Evolutionary conservation across 768 basidiomycete species (phyloP).

Genomic region (Podaxis sp.): DNA sequence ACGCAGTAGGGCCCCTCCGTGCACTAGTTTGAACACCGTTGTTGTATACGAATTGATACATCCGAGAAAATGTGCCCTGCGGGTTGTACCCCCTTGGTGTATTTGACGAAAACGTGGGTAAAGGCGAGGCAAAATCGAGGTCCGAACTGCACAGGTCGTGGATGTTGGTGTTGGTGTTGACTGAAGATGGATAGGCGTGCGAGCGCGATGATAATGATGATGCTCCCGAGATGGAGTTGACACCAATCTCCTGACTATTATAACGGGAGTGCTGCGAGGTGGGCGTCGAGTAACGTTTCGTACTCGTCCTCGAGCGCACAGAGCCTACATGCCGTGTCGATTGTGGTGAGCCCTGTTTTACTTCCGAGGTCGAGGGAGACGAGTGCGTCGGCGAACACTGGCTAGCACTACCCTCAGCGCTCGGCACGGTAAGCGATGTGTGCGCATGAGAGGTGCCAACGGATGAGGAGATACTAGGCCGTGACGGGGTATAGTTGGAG

Average conservation of each 20-base stretch:
- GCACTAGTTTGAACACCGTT: neutral
- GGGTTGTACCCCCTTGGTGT: neutral
- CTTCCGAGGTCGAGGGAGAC: constrained; percentile 2
- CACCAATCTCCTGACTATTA: constrained; percentile 22
- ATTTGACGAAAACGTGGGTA: neutral
- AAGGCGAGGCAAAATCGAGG: neutral
- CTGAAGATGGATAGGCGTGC: neutral
- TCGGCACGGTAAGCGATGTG: constrained; percentile 46
- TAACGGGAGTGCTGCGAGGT: constrained; percentile 5
- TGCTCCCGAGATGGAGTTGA: constrained; percentile 19
- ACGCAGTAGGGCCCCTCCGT: neutral
- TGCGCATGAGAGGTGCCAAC: constrained; percentile 46
- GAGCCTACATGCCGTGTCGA: neutral
- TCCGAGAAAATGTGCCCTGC: neutral
- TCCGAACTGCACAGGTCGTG: neutral
- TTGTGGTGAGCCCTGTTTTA: neutral
- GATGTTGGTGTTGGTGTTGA: neutral
- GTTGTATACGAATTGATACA: constrained; percentile 3
- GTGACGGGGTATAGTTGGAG: constrained; percentile 21
- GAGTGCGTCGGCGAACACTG: constrained; percentile 20
- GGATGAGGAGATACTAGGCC: constrained; percentile 43
- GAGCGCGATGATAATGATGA: constrained; percentile 15
- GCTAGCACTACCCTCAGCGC: constrained; percentile 28
- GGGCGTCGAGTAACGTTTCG: neutral
- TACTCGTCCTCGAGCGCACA: neutral